These are phyloP conservation scores for Fusarium sp. DNA, from an alignment of 2,329 filamentous ascomycete species.

Conservation along the genomic window DNA sequence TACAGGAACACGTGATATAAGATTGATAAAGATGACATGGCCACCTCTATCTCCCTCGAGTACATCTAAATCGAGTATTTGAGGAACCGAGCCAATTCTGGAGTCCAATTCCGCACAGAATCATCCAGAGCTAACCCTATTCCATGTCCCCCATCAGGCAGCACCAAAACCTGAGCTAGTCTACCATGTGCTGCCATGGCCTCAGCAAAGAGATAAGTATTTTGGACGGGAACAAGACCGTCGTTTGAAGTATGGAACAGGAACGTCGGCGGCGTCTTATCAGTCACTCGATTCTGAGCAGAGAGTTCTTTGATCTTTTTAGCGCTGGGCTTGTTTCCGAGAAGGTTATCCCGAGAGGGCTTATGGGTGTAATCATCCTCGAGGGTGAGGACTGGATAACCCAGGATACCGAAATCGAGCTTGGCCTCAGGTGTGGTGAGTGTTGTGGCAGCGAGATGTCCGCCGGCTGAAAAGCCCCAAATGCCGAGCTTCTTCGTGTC, in stretches of 20 bases:
- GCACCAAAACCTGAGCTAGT: constrained; percentile 17
- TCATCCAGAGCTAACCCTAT: constrained; percentile 29
- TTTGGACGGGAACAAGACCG: constrained; percentile 27
- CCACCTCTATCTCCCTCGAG: background rate
- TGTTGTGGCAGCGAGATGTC: constrained; percentile 34
- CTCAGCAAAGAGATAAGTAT: constrained; percentile 27
- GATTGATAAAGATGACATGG: too few relatives aligned
- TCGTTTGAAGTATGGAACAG: constrained; percentile 38
- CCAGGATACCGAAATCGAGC: constrained; percentile 36
- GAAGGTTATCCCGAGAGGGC: constrained; percentile 30
- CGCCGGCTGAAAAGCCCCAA: constrained; percentile 38
- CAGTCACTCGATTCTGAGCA: constrained; percentile 25
- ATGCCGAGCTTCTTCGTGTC: constrained; percentile 23
- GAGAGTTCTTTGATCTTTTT: constrained; percentile 27
- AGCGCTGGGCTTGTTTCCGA: constrained; percentile 16
- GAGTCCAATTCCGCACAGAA: constrained; percentile 32
- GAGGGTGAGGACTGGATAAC: constrained; percentile 33
- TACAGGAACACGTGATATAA: too few relatives aligned
- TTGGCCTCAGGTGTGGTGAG: constrained; percentile 24
- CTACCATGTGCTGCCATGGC: constrained; percentile 27
- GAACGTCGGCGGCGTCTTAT: constrained; percentile 25
- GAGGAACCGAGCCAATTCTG: constrained; percentile 29
- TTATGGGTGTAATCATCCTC: constrained; percentile 30
- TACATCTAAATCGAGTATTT: constrained; percentile 29
- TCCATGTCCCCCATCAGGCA: constrained; percentile 30